phyloP scores from a whole-genome alignment of 176 grass and related monocot species.

The Triticum dicoccoides region DNA sequence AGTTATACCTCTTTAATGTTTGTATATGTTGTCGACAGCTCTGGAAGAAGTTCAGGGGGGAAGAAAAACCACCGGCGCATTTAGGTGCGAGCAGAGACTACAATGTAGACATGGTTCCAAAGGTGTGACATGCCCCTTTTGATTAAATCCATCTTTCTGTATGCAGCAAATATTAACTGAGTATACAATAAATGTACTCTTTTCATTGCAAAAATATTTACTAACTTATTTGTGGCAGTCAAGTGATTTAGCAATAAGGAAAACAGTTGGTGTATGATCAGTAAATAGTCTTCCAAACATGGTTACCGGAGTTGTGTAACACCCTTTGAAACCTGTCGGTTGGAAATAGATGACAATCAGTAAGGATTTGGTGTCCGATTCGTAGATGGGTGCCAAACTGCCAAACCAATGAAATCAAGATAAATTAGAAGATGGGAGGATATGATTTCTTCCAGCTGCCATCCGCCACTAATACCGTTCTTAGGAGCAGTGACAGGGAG shows the following conservation, averaged over 20 bases:
- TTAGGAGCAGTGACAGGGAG: neutral
- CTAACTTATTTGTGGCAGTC: neutral
- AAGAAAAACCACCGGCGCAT: constrained; percentile 61
- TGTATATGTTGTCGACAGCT: constrained; percentile 36
- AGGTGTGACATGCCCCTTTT: constrained; percentile 28
- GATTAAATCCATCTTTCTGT: neutral
- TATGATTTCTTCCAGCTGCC: neutral
- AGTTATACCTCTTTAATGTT: neutral
- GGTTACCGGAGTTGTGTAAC: neutral
- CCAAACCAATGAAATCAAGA: neutral
- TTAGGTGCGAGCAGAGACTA: constrained; percentile 79
- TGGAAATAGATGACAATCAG: neutral
- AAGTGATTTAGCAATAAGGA: neutral
- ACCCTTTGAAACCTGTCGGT: neutral
- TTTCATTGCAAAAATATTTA: neutral
- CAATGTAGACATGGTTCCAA: constrained; percentile 90
- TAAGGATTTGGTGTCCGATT: neutral
- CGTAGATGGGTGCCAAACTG: neutral
- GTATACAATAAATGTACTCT: neutral
- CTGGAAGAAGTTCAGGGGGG: constrained; percentile 79
- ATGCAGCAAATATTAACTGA: neutral
- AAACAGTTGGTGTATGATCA: neutral
- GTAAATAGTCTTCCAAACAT: neutral
- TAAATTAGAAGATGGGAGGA: neutral
- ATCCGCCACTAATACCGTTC: neutral